Conservation (phyloP, 2,329 filamentous ascomycete genomes). For the Alternaria gansuensis region DNA sequence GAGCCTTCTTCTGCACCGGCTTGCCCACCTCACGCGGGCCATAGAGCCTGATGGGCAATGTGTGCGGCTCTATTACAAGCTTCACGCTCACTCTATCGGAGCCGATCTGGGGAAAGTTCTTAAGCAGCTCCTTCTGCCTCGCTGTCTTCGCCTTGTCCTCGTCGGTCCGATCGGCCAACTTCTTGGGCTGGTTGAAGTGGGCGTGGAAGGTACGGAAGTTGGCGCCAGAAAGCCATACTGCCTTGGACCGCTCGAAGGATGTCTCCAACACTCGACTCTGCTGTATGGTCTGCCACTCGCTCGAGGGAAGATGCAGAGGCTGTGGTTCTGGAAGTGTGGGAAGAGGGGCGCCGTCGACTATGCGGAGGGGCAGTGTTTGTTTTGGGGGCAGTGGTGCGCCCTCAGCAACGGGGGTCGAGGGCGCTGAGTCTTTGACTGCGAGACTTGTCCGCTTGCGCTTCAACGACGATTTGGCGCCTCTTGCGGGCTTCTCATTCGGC, state of each 20-base stretch:
- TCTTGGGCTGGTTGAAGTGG: constrained; percentile 50
- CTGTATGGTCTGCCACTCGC: constrained; percentile 76
- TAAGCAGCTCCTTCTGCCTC: constrained; percentile 65
- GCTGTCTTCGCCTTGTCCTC: constrained; percentile 67
- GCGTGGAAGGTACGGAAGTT: constrained; percentile 53
- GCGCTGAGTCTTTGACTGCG: constrained; percentile 38
- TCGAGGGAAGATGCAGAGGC: constrained; percentile 66
- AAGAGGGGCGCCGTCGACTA: constrained; percentile 72
- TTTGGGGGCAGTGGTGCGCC: constrained; percentile 23
- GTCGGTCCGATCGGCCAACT: constrained; percentile 66
- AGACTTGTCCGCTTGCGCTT: constrained; percentile 48
- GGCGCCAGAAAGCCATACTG: constrained; percentile 54
- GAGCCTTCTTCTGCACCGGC: constrained; percentile 42
- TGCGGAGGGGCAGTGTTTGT: constrained; percentile 65
- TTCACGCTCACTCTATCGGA: constrained; percentile 28
- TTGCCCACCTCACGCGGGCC: constrained; percentile 42
- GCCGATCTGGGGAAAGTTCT: constrained; percentile 51
- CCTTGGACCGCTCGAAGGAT: constrained; percentile 75
- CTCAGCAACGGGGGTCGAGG: constrained; percentile 37
- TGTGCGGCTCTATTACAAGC: constrained; percentile 80
- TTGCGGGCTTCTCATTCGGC: constrained; percentile 32
- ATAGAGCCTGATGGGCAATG: constrained; percentile 69
- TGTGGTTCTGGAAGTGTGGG: constrained; percentile 76
- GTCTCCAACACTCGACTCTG: constrained; percentile 80
- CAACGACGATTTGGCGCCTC: constrained; percentile 38